Evolutionary conservation across 768 basidiomycete genomes (phyloP).

Genomic region (Tulasnella sp.): DNA sequence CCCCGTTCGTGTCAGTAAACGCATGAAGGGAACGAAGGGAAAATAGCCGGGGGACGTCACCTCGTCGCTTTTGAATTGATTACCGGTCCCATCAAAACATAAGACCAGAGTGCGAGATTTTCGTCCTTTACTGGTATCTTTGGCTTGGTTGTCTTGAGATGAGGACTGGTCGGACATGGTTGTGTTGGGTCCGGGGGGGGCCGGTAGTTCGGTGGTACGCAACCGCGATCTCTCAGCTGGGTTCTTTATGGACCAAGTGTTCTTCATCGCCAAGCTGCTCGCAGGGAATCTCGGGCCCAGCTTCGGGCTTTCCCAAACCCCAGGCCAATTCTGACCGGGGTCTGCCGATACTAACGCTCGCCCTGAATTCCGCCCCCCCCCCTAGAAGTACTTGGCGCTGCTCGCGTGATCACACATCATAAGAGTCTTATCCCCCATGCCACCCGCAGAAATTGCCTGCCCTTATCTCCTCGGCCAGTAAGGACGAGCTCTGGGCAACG

Average conservation of each 20-base stretch:
- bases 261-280: too few relatives aligned
- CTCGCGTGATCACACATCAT: constrained; percentile 8
- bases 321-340: neutral
- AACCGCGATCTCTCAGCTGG: too few relatives aligned
- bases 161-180: too few relatives aligned
- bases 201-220: too few relatives aligned
- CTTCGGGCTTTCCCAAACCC: neutral
- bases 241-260: too few relatives aligned
- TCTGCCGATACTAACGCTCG: neutral
- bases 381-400: neutral
- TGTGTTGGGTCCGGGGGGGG: too few relatives aligned
- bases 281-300: too few relatives aligned
- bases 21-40: neutral
- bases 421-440: neutral
- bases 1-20: too few relatives aligned
- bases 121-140: too few relatives aligned
- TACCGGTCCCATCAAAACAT: constrained; percentile 37
- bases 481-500: neutral
- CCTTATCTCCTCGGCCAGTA: neutral
- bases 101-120: constrained; percentile 29
- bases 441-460: neutral
- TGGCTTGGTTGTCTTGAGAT: too few relatives aligned
- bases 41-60: neutral
- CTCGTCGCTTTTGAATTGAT: constrained; percentile 31
- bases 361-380: neutral